phyloP scores from a whole-genome alignment of 2,329 filamentous ascomycete species.

The Tolypocladium tundrense region DNA sequence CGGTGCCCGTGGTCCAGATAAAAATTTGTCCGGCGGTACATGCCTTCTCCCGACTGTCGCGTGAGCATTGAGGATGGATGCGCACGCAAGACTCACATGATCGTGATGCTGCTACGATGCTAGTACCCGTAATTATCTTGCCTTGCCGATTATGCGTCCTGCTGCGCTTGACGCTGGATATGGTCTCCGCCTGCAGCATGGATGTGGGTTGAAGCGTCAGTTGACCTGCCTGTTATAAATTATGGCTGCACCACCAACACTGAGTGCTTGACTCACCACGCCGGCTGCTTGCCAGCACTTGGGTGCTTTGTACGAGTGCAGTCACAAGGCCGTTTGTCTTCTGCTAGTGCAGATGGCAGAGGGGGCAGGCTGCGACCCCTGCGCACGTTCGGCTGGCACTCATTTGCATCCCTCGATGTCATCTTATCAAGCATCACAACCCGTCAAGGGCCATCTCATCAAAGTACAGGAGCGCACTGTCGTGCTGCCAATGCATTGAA shows the following conservation, averaged over 20 bases:
- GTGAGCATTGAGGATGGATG: background rate
- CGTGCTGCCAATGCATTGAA: background rate
- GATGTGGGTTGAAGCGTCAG: background rate
- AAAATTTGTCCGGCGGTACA: conserved; percentile 26
- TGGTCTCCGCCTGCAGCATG: background rate
- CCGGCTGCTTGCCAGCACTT: background rate
- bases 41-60: conserved; percentile 2
- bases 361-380: background rate
- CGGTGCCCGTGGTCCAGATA: conserved; percentile 23
- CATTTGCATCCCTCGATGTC: too few relatives aligned
- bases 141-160: background rate
- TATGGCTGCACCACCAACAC: background rate
- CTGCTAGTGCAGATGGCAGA: background rate
- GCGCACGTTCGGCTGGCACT: too few relatives aligned
- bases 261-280: background rate
- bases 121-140: background rate
- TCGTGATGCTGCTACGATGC: background rate
- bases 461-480: background rate
- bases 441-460: background rate
- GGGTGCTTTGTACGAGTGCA: too few relatives aligned
- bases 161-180: background rate
- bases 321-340: background rate
- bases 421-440: background rate
- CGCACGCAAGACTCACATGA: background rate
- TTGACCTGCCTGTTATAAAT: too few relatives aligned